Evolutionary conservation across 2,329 filamentous ascomycete species (phyloP), one percentile per base, ranked within the genome.

Genomic region (Pseudogymnoascus sp.): DNA sequence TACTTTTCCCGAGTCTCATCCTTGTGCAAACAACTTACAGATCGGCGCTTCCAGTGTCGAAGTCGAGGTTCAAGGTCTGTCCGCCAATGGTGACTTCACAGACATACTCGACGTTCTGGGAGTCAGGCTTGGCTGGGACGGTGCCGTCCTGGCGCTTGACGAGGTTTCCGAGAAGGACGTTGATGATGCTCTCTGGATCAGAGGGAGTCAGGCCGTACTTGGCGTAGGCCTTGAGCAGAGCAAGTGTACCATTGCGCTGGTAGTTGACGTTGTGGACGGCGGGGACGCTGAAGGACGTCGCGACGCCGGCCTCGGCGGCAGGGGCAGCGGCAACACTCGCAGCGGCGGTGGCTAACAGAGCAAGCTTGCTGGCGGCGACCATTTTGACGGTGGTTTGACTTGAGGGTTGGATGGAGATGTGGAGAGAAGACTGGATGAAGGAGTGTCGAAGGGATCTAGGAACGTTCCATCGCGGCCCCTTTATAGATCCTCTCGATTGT

Each of bases 1-100:
- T 50, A 59, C 18, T 10, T 63, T 61, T 16, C n/a, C 21, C 38
- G 7, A 3, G 6, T 47, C 28, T 37, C 11, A n/a, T 25, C 10
- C 38, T 60, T 61, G 12, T 28, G 62, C 42, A 21, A 25, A 18
- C 23, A 42, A 67, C 70, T 66, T 68, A 73, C 71, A 72, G 64
- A 65, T 73, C 72, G 40, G 70, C 65, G 53, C 65, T 68, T 23
- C 72, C 71, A 47, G 68, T 70, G 44, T 73, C 72, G 62, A 73
- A 70, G 37, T 72, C 70, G 60, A 73, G 63, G 62, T 72, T 69
- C 37, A 73, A 60, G 2, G 47, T 66, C 62, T 73, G 68, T 21
- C 71, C 71, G 56, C 70, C 71, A 64, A 72, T 63, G 10, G 50
- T 61, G 5, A 67, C 67, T 0, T 64, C 63, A 16, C 71, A 66